A percentile compares a stretch with the other conserved stretches of the same genome.
These are phyloP conservation scores for Hysterium pulicare DNA, from an alignment of 2,329 filamentous ascomycete genomes.

Conservation along the genomic window DNA sequence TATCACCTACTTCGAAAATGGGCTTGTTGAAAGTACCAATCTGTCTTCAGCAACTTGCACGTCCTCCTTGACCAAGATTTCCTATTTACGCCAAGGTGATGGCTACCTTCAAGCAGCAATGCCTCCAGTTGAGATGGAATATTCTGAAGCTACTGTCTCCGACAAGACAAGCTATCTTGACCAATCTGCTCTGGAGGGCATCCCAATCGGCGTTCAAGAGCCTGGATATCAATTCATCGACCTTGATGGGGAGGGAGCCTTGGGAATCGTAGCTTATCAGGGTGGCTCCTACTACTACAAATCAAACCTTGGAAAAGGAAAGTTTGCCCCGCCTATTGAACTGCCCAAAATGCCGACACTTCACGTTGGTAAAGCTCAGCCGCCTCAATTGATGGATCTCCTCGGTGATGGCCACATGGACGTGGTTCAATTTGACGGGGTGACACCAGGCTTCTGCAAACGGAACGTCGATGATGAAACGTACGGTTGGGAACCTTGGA, in stretches of 20 bases:
- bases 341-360: neutral
- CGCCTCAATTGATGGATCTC: neutral
- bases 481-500: neutral
- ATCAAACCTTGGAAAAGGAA: slow-evolving; percentile 7
- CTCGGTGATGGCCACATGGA: neutral
- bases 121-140: slow-evolving; percentile 7
- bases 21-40: neutral
- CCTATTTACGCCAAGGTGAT: neutral
- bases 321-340: neutral
- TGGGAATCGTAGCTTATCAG: slow-evolving; percentile 13
- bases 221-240: slow-evolving; percentile 17
- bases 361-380: neutral
- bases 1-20: neutral
- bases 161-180: neutral
- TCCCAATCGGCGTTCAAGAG: slow-evolving; percentile 6
- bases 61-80: too few relatives aligned
- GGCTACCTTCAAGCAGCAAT: slow-evolving; percentile 1
- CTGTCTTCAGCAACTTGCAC: neutral
- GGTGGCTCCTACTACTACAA: slow-evolving; percentile 11
- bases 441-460: neutral
- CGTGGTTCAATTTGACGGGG: neutral
- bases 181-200: neutral
- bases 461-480: neutral
- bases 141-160: neutral
- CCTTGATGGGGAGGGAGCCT: slow-evolving; percentile 19